These are phyloP conservation scores for Lentinula lateritia DNA, from an alignment of 768 basidiomycete genomes.

Conservation along the genomic window DNA sequence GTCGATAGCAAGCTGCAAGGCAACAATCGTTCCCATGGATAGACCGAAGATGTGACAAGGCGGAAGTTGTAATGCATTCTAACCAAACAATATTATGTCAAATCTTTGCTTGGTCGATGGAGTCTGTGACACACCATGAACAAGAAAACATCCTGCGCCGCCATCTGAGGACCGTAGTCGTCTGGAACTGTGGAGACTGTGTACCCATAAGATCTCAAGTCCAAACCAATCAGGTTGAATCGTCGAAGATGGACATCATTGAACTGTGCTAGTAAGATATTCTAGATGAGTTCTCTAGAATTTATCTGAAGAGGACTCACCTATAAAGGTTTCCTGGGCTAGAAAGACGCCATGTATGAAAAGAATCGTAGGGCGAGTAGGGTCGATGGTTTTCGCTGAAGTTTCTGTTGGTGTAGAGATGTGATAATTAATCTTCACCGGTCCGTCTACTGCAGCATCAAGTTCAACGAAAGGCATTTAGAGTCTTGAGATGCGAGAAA, in stretches of 20 bases:
- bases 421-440: constrained; percentile 27
- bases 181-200: constrained; percentile 21
- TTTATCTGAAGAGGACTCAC: constrained; percentile 14
- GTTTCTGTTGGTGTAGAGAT: constrained; percentile 28
- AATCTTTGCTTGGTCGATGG: not conserved
- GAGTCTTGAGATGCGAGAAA: not conserved
- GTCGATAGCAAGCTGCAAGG: constrained; percentile 25
- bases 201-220: constrained; percentile 26
- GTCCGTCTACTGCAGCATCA: constrained; percentile 11
- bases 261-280: constrained; percentile 21
- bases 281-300: not conserved
- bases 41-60: constrained; percentile 33
- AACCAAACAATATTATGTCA: not conserved
- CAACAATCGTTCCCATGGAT: constrained; percentile 29
- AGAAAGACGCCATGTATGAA: constrained; percentile 31
- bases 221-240: constrained; percentile 31
- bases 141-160: constrained; percentile 27
- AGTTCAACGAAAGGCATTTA: not conserved
- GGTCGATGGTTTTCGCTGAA: constrained; percentile 23
- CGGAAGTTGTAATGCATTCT: constrained; percentile 31
- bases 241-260: constrained; percentile 24
- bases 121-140: constrained; percentile 25
- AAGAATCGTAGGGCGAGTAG: constrained; percentile 25
- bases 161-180: constrained; percentile 21
- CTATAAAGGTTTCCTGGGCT: constrained; percentile 25